Percentiles rank a stretch among this genome's conserved stretches.
phyloP scores from a whole-genome alignment of 2,329 filamentous ascomycete species.

The Colletotrichum sublineola region DNA sequence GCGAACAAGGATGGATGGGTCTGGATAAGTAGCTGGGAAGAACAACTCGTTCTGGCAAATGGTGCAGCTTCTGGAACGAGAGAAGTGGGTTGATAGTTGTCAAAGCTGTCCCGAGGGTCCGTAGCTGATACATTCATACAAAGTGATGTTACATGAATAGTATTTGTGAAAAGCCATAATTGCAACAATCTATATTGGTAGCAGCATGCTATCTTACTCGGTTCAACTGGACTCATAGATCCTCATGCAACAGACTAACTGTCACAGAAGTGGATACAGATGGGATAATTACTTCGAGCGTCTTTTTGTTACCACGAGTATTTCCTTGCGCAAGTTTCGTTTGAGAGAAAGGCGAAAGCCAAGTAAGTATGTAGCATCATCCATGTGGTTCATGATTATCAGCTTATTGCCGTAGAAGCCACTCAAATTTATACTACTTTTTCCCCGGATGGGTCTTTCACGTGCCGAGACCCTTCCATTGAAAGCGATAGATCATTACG shows the following conservation, averaged over 20 bases:
- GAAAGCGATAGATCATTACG: neutral
- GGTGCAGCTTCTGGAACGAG: slow-evolving; percentile 42
- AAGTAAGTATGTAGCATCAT: too few species aligned
- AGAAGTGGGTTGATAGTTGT: slow-evolving; percentile 45
- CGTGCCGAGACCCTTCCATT: neutral
- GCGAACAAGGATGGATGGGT: neutral
- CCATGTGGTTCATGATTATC: too few species aligned
- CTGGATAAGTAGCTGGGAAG: neutral
- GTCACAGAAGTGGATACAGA: neutral
- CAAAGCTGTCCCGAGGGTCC: slow-evolving; percentile 2
- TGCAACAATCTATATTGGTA: neutral
- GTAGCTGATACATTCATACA: neutral
- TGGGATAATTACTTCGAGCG: neutral
- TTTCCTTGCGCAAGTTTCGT: neutral
- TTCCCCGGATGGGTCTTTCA: neutral
- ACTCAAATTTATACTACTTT: neutral
- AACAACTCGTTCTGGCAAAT: slow-evolving; percentile 38
- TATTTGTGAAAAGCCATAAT: too few species aligned
- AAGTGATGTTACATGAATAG: fast-evolving
- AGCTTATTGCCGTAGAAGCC: neutral
- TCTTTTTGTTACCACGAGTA: neutral
- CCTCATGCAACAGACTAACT: neutral
- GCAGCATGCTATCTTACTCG: neutral
- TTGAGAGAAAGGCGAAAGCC: too few species aligned
- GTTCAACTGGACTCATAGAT: neutral